Percentiles rank a stretch among this genome's conserved stretches.
Conservation (phyloP, 768 basidiomycete species). For the Leccinum olivaceopallidum region DNA sequence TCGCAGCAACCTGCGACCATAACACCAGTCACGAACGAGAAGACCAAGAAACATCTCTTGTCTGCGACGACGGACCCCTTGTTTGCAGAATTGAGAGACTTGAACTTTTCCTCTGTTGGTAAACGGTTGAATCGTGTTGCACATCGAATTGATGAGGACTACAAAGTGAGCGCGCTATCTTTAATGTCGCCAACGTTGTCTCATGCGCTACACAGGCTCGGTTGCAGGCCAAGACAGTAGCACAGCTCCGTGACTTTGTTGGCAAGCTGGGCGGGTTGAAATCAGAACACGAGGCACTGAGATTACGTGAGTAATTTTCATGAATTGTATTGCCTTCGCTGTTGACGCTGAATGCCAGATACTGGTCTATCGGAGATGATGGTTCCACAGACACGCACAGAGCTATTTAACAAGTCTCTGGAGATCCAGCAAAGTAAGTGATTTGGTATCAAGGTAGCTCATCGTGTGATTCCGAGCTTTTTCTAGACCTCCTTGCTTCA, state of each 20-base stretch:
- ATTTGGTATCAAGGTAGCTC: constrained; percentile 4
- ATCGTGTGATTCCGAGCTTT: constrained; percentile 7
- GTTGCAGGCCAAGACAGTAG: constrained; percentile 85
- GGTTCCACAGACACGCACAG: constrained; percentile 79
- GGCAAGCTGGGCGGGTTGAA: constrained; percentile 92
- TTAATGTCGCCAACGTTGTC: background rate
- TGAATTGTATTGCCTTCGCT: constrained; percentile 1
- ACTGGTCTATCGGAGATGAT: constrained; percentile 93
- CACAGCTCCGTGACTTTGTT: constrained; percentile 92
- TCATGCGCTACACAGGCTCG: constrained; percentile 52
- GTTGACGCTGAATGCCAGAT: constrained; percentile 49
- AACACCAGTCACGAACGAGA: no score
- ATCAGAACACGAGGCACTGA: constrained; percentile 84
- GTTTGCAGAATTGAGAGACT: constrained; percentile 72
- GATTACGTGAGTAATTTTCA: constrained; percentile 66
- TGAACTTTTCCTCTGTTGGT: constrained; percentile 91
- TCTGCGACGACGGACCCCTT: no score
- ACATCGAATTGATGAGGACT: constrained; percentile 85
- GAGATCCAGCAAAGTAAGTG: constrained; percentile 93
- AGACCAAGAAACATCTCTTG: no score
- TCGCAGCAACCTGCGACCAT: no score
- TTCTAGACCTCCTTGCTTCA: constrained; percentile 87
- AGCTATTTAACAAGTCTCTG: constrained; percentile 86
- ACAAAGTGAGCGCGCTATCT: constrained; percentile 57
- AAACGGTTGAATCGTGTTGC: constrained; percentile 79